Base-by-base conservation (phyloP, 2,329 filamentous ascomycete genomes). In the Parafenestella ontariensis region DNA sequence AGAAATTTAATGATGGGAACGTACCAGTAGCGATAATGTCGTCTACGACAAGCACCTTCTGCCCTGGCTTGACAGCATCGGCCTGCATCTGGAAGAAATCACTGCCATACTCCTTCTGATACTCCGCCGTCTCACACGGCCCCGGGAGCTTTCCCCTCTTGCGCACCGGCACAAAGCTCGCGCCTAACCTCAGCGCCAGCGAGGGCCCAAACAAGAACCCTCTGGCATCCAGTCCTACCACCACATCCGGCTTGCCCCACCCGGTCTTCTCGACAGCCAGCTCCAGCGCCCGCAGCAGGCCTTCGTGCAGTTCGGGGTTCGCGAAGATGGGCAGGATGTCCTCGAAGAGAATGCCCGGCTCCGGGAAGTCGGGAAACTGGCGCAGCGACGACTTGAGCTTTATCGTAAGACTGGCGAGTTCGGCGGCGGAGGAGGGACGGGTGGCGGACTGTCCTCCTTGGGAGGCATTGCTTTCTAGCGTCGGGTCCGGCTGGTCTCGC, bases 21-120 rank as follows among this genome's bases (percentile, higher is more conserved):
- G 77, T 83, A 96, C 94, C 94, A 62, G 95, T 99, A 52, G 95
- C 95, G 80, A 99, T 98, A 73, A 99, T 96, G 76, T 99, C 95
- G 77, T 99, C 95, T 28, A 99, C 92, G 63, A 99, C 85, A 59
- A 99, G 81, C 53, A 96, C 94, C 77, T 89, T 93, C 81, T 96
- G 91, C 31, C 93, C 93, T 46, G 86, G 83, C 79, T 90, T 88
- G 70, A 99, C 88, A 40, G 89, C 89, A 77, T 90, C 92, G 64
- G 85, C 82, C 82, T 99, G 95, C 82, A 99, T 96, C 84, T 98
- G 91, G 82, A 99, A 98, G 75, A 89, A 89, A 77, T 99, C 95
- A 78, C 88, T 85, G 61, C 95, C 95, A 73, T 99, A 99, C 79
- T 99, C 95, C 84, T 99, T 99, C 78, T 92, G 82, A 77, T 92